Base-by-base conservation (phyloP, 2,329 filamentous ascomycete genomes). In the Ophiognomonia clavigignenti-juglandacearum region DNA sequence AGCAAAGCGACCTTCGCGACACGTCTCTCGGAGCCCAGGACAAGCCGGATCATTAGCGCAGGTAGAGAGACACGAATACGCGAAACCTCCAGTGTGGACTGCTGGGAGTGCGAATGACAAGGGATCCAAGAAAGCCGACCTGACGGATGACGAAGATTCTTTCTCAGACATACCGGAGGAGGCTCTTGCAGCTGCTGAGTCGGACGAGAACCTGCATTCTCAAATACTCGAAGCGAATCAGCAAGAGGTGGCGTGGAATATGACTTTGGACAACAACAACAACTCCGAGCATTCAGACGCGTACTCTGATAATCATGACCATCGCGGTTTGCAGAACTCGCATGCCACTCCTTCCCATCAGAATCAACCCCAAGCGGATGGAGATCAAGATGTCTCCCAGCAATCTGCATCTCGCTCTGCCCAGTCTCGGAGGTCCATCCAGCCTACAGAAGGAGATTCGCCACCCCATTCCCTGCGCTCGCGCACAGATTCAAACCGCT, bases 111-210 rank as follows among this genome's bases (percentile, higher is more conserved):
- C 42, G 35, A 29, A 14, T 8, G 26, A 18, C 9, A 8, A 19
- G 6, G 43, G 24, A 8, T 29, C 34, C 9, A 46, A 34, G 27
- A 22, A 31, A 20, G 60, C 65, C 2, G 62, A 67, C 19, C 58
- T 62, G 3, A 62, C 60, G 32, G 41, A 60, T 23, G 75, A 78
- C 37, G 73, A 79, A 1, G 77, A 80, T 52, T 78, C 75, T 0
- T 81, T 80, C 53, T 80, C 77, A 0, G 74, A 78, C 43, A 76
- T 80, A 14, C 75, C 77, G 1, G 69, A 75, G 14, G 67, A 61
- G 4, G 63, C 78, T 3, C 67, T 80, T 4, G 67, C 66, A 13
- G 73, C 73, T 23, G 77, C 74, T 4, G 55, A 51, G 13, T 16
- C 42, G 9, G 41, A 47, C 29, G 51, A 48, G 14, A 39, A 51